A percentile compares a stretch with the other conserved stretches of the same genome.
phyloP scores from a whole-genome alignment of 2,329 filamentous ascomycete species.

The Phaeosphaeriaceae sp. region DNA sequence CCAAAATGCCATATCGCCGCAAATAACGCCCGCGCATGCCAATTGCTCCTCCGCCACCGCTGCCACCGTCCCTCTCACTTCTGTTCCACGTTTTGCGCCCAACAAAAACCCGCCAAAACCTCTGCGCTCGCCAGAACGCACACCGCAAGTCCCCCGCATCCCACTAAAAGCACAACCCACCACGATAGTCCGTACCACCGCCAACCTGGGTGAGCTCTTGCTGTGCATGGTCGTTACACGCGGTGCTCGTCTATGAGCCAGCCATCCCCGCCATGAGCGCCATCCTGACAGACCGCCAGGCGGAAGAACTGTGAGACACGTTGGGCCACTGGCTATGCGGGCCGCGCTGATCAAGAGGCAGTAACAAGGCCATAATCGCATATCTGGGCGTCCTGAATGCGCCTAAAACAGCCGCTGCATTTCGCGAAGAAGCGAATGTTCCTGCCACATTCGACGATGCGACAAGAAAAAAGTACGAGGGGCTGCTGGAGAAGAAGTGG shows the following conservation, averaged over 20 bases:
- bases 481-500: conserved; percentile 97
- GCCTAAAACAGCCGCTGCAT: conserved; percentile 69
- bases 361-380: conserved; percentile 92
- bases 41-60: not conserved
- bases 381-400: conserved; percentile 81
- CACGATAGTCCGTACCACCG: conserved; percentile 7
- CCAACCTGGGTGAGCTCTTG: not conserved
- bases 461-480: conserved; percentile 93
- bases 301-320: conserved; percentile 79
- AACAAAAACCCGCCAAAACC: not conserved
- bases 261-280: conserved; percentile 67
- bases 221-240: conserved; percentile 41
- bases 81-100: not conserved
- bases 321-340: not conserved
- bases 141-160: conserved; percentile 19
- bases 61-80: conserved; percentile 1
- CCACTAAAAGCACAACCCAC: conserved; percentile 4
- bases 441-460: conserved; percentile 77
- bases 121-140: conserved; percentile 1
- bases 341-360: conserved; percentile 48
- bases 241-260: conserved; percentile 27
- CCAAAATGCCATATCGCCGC: conserved; percentile 3
- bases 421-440: conserved; percentile 80
- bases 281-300: conserved; percentile 79
- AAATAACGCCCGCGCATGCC: conserved; percentile 3